phyloP scores from a whole-genome alignment of 208 protist species.

The Endotrypanum monterogeii region DNA sequence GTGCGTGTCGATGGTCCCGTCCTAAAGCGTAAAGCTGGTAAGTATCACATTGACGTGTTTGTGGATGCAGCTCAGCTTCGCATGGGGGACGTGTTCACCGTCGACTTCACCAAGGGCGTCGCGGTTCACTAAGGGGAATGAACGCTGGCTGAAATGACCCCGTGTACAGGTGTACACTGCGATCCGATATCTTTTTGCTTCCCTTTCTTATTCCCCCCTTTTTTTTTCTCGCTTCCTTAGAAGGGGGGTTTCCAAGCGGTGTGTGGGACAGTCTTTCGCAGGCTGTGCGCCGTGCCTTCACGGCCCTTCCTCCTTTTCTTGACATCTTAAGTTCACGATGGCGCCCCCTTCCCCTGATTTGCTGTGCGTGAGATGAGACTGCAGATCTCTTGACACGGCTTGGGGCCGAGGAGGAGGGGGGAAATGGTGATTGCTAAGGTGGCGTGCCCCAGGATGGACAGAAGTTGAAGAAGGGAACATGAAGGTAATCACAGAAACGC shows the following conservation, averaged over 20 bases:
- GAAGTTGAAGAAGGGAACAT: background rate
- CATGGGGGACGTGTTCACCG: constrained; percentile 49
- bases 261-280: no score
- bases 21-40: constrained; percentile 84
- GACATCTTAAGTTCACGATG: no score
- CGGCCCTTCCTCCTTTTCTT: no score
- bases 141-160: background rate
- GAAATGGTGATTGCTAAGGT: background rate
- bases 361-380: no score
- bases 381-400: no score
- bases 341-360: no score
- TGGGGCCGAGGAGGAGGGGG: background rate
- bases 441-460: background rate
- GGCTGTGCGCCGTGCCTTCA: no score
- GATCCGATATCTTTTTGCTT: background rate
- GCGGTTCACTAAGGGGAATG: constrained; percentile 21
- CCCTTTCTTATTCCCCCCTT: background rate
- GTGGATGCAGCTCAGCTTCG: constrained; percentile 60
- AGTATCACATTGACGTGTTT: constrained; percentile 92
- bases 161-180: background rate
- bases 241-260: no score
- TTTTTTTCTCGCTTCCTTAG: no score
- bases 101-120: constrained; percentile 81
- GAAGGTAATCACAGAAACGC: background rate
- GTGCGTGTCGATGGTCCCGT: constrained; percentile 69